Evolutionary conservation across 1,284 basidiomycete genomes (phyloP).

Genomic region (Fomes fomentarius): DNA sequence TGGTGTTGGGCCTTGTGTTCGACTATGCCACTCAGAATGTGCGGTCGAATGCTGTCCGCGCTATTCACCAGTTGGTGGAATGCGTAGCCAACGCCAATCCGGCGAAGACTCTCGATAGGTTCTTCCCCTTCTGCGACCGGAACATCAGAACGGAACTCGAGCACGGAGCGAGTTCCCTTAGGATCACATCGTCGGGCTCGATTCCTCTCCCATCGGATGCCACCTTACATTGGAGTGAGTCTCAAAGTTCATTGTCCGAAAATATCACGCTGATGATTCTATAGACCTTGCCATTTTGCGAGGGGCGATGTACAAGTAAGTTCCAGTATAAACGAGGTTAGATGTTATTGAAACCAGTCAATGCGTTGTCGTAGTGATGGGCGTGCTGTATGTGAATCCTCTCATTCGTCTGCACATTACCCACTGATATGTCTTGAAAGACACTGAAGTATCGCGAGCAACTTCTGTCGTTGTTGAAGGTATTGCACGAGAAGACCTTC

Average conservation of each 20-base stretch:
- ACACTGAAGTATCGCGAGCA: slow-evolving; percentile 63
- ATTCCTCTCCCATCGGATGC: slow-evolving; percentile 82
- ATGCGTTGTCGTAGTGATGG: slow-evolving; percentile 54
- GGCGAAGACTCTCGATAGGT: slow-evolving; percentile 73
- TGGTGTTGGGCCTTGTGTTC: slow-evolving; percentile 82
- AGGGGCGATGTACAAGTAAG: slow-evolving; percentile 72
- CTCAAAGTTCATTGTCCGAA: background rate
- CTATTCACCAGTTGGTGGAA: slow-evolving; percentile 85
- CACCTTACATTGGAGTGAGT: slow-evolving; percentile 86
- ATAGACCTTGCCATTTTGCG: slow-evolving; percentile 70
- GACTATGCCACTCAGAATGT: slow-evolving; percentile 80
- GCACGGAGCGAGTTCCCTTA: slow-evolving; percentile 82
- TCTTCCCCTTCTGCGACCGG: slow-evolving; percentile 74
- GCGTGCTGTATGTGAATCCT: slow-evolving; percentile 49
- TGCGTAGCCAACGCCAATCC: slow-evolving; percentile 86
- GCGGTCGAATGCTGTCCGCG: slow-evolving; percentile 84
- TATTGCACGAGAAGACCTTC: slow-evolving; percentile 72
- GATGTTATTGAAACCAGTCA: background rate
- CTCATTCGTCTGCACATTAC: background rate
- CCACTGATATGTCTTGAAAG: slow-evolving; percentile 9
- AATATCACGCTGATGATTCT: background rate
- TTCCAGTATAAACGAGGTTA: slow-evolving; percentile 18
- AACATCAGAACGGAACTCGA: slow-evolving; percentile 83
- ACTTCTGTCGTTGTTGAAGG: slow-evolving; percentile 65
- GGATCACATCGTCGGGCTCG: slow-evolving; percentile 79